phyloP scores from a whole-genome alignment of 768 basidiomycete species.

The Cystobasidiopsis lactophilus region DNA sequence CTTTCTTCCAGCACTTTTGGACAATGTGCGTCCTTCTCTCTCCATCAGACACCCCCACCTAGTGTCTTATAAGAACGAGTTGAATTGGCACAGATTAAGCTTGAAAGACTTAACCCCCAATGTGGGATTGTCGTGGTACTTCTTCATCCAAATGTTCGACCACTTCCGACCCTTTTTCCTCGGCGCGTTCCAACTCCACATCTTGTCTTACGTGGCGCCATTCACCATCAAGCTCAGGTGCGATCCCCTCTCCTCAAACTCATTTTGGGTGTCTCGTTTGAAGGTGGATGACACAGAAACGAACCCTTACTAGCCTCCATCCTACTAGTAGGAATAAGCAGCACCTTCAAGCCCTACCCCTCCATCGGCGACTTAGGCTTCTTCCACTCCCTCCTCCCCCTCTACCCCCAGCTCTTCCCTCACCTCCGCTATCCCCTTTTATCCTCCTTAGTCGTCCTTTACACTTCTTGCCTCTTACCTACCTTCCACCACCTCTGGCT shows the following conservation, averaged over 20 bases:
- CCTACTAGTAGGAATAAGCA: constrained; percentile 50
- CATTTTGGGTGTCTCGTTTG: neutral
- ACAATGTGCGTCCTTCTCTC: constrained; percentile 10
- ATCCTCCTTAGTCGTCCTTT: constrained; percentile 25
- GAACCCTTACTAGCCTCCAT: constrained; percentile 64
- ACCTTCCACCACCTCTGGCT: constrained; percentile 86
- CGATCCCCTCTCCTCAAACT: constrained; percentile 15
- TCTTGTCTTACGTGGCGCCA: constrained; percentile 58
- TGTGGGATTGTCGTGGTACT: constrained; percentile 94
- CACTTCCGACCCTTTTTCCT: constrained; percentile 90
- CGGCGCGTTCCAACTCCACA: constrained; percentile 72
- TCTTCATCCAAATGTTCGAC: constrained; percentile 99
- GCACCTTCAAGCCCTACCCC: constrained; percentile 77
- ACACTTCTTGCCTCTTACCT: constrained; percentile 74
- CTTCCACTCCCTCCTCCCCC: constrained; percentile 52
- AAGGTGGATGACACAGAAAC: constrained; percentile 31
- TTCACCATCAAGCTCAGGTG: constrained; percentile 79
- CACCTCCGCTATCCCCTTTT: constrained; percentile 35
- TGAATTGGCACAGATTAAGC: constrained; percentile 35
- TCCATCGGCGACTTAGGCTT: constrained; percentile 72
- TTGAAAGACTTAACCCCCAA: constrained; percentile 84
- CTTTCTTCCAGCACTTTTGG: constrained; percentile 12
- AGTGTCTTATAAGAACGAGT: neutral
- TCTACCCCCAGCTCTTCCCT: constrained; percentile 65
- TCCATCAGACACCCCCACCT: neutral